Base-by-base conservation (phyloP, 352 stramenopile genomes). In the Phytophthora aleatoria region DNA sequence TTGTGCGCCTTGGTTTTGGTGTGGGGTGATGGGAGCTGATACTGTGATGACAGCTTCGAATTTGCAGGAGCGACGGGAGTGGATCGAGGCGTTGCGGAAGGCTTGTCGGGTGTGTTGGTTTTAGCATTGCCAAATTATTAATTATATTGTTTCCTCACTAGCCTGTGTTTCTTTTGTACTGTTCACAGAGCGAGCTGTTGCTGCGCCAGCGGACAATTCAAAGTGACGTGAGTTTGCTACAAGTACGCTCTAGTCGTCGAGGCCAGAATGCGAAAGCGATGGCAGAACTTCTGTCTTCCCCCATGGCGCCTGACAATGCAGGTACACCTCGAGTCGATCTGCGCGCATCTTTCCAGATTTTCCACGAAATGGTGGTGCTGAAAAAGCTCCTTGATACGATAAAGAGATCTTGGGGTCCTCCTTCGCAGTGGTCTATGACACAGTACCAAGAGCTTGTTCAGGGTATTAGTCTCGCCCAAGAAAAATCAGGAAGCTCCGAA, bases 361-460 rank as follows among this genome's bases (percentile, higher is more conserved):
- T 91, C 33, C 83, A 91, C 49, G 83, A 91, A 53, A 81, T 90
- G 44, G 57, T 87, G 9, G 49, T 91, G 11, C 61, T 91, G 12
- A 82, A 88, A 45, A 76, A 82, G n/a, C 73, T 91, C 0, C 45
- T 91, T 5, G 61, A 73, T 43, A 61, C 57, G 16, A 79, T 81
- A 27, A 67, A 77, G n/a, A 59, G 7, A 15, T 61, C 70, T 9
- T 91, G 83, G 83, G 83, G 81, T 0, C 13, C 35, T 13, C 79
- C 81, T 15, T 61, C 57, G n/a, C 58, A 74, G 8, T 91, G 83
- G 83, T 79, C 64, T 0, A 74, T 66, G 20, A 61, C 65, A 15
- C 83, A 90, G 41, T 91, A 91, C 53, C 73, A 90, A 58, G 45
- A 83, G 50, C 68, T 91, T 26, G 77, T 89, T 44, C 68, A 88